Base-by-base conservation (phyloP, 345 rosid species). In the Crucihimalaya himalaica region DNA sequence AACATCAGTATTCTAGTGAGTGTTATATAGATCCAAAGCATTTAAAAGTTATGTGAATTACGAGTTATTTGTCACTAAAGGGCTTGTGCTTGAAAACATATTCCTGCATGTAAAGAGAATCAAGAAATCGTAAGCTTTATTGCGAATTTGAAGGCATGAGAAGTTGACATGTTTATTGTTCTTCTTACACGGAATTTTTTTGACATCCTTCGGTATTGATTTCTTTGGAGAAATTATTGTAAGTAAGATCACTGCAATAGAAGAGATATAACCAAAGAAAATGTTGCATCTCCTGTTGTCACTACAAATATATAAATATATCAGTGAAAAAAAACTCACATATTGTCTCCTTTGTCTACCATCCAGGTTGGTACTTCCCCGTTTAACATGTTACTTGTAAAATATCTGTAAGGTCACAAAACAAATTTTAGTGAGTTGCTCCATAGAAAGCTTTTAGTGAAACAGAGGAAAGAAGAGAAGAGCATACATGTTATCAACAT, bases 171-270 rank as follows among this genome's bases (percentile, higher is more conserved):
- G 15, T 69, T 34, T 39, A 60, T 57, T 48, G 14, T 50, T 66
- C 10, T 65, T 72, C 86, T 75, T 55, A 87, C 92, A 63, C 66
- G 63, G 55, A 78, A 9, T 72, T 80, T 29, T 0, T 51, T 54
- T 86, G 83, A 78, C 82, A 56, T 28, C 45, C 6, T 67, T 72
- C 11, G 75, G 72, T 35, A 35, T 55, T 84, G 70, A 70, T 63
- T 66, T 61, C 28, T 21, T 2, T 47, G 32, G 83, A 51, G 62
- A 91, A 88, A 73, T 91, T 81, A 72, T 91, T 91, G 78, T 85
- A 89, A 25, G 91, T 68, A 47, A 91, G 82, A 84, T 91, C 92
- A 39, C 97, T 88, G 88, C 80, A 80, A 64, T 12, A 21, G 16
- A 42, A 47, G 14, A 51, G 14, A 61, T 1, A 53, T 3, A 35